Percentiles rank a stretch among this genome's conserved stretches.
phyloP scores from a whole-genome alignment of 495 filamentous ascomycete genomes.

The Glarea lozoyensis region DNA sequence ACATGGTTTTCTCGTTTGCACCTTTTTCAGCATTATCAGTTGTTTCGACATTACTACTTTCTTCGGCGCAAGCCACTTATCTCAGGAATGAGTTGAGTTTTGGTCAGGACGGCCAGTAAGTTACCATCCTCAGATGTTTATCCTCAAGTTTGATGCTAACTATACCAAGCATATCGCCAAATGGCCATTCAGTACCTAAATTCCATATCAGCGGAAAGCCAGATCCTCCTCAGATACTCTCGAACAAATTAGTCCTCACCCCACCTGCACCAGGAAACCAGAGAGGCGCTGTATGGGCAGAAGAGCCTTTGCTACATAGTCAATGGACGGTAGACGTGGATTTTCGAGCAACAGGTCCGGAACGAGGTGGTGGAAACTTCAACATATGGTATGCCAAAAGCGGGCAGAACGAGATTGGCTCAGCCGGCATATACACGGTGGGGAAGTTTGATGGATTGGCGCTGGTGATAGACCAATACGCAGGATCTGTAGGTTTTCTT shows the following conservation, averaged over 20 bases:
- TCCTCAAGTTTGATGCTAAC: conserved; percentile 2
- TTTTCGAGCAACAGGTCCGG: conserved; percentile 80
- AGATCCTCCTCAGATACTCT: conserved; percentile 64
- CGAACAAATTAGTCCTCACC: conserved; percentile 86
- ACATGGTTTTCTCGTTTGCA: conserved; percentile 4
- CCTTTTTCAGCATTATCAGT: conserved; percentile 17
- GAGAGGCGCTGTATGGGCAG: conserved; percentile 74
- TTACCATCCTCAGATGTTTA: background rate
- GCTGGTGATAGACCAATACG: conserved; percentile 80
- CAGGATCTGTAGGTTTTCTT: conserved; percentile 47
- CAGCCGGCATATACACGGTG: conserved; percentile 73
- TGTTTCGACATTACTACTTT: conserved; percentile 35
- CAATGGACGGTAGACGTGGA: conserved; percentile 77
- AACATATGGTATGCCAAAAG: conserved; percentile 87
- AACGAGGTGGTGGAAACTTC: conserved; percentile 80
- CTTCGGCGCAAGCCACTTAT: conserved; percentile 49
- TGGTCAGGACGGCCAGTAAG: conserved; percentile 45
- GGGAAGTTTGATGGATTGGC: conserved; percentile 79
- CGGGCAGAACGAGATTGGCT: conserved; percentile 52
- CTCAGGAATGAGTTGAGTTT: conserved; percentile 63
- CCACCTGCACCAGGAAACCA: conserved; percentile 81
- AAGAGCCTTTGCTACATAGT: conserved; percentile 45
- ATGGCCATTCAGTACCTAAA: conserved; percentile 13
- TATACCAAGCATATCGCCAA: conserved; percentile 14
- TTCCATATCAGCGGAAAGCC: conserved; percentile 58